Evolutionary conservation across 257 asterid genomes (phyloP), one percentile per base, ranked within the genome.

Genomic region (Solanum clarkiae): DNA sequence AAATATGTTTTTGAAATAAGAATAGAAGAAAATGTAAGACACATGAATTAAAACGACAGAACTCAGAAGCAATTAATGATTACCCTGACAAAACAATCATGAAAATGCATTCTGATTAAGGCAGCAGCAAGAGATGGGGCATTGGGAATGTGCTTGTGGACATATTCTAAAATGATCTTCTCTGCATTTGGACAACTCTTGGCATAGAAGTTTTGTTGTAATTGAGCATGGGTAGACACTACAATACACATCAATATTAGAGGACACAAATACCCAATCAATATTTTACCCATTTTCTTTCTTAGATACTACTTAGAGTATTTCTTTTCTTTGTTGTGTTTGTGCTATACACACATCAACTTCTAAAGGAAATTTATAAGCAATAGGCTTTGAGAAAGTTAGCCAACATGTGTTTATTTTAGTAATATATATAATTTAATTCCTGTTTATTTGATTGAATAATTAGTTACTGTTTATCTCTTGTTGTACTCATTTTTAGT

Each of bases 41-140:
- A 26, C 16, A 6, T 68, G 32, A 32, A 68, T 68, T 68, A 13
- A 68, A 68, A 15, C 4, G 0, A 2, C 1, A 1, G 2, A 7
- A 42, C 6, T 22, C 17, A 7, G 0, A 32, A 32, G 36, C 36
- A 32, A 32, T 32, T 14, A 18, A 10, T 24, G 56, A 51, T 80
- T 87, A 87, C 91, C 32, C 80, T 80, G 29, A 89, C 87, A 40
- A 89, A 89, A 51, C 91, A 89, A 65, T 89, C 91, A 15, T 89
- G 90, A 53, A 89, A 89, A 10, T 89, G 91, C 86, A 89, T 80
- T 20, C 88, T 86, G 5, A 89, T 79, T 4, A 89, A 74, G 68
- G 91, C 90, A 70, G 91, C 85, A 51, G 88, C 62, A 20, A 89
- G 82, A 18, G 87, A 77, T 12, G 85, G 90, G 6, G 87, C 86